Percentiles rank a stretch among this genome's conserved stretches.
These are phyloP conservation scores for Lithocarpus polystachyus DNA, from an alignment of 306 rosid species.

Conservation along the genomic window DNA sequence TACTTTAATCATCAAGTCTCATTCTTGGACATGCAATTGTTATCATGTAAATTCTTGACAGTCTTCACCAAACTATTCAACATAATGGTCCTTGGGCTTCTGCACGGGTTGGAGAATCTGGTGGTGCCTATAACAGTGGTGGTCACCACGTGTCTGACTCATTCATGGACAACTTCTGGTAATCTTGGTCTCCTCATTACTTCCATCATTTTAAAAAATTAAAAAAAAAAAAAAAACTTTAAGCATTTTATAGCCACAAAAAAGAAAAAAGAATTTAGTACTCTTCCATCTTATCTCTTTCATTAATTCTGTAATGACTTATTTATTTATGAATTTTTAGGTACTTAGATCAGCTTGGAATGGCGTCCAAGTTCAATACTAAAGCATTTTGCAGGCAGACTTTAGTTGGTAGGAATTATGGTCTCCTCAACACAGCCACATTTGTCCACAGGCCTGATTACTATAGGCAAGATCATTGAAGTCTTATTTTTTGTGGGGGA, in stretches of 20 bases:
- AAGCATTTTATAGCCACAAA: too few species aligned
- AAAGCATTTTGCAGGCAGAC: conserved; percentile 89
- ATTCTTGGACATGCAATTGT: too few species aligned
- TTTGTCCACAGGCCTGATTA: conserved; percentile 90
- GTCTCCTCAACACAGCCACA: conserved; percentile 73
- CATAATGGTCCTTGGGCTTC: conserved; percentile 74
- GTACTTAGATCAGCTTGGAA: conserved; percentile 96
- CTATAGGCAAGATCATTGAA: conserved; percentile 56
- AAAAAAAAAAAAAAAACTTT: too few species aligned
- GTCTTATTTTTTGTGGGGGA: background rate
- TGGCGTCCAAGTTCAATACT: conserved; percentile 75
- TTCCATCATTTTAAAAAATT: too few species aligned
- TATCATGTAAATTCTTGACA: too few species aligned
- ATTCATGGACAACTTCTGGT: too few species aligned
- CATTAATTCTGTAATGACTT: background rate
- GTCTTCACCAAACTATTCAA: conserved; percentile 50
- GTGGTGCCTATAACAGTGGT: too few species aligned
- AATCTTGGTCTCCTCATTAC: too few species aligned
- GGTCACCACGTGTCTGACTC: too few species aligned
- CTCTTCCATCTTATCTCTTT: conserved; percentile 1
- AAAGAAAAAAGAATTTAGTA: background rate
- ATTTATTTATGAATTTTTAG: too few species aligned
- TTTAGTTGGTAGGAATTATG: conserved; percentile 89
- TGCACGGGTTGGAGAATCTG: conserved; percentile 98
- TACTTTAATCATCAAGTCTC: too few species aligned